Conservation (phyloP, 257 asterid genomes). For the Rhazya stricta region DNA sequence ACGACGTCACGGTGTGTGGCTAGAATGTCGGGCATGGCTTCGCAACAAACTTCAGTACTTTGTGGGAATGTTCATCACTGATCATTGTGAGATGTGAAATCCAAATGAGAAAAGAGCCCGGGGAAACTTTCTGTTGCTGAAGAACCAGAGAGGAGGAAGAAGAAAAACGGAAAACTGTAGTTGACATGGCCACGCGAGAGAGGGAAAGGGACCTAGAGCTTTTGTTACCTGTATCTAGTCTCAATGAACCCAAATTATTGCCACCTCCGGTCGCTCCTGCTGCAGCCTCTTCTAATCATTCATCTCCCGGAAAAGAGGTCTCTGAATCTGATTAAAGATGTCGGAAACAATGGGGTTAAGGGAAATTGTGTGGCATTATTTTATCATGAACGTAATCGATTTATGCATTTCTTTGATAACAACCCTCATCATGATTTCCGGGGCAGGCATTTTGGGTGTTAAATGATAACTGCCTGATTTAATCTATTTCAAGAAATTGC, state of each 20-base stretch:
- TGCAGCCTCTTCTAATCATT: constrained; percentile 11
- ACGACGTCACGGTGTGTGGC: background rate
- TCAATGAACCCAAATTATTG: constrained; percentile 10
- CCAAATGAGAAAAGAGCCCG: background rate
- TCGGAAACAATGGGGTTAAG: background rate
- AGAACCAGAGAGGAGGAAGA: background rate
- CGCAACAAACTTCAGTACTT: background rate
- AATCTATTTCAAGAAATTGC: background rate
- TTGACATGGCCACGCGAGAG: background rate
- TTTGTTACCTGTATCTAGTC: constrained; percentile 17
- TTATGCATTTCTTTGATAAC: background rate
- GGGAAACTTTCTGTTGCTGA: background rate
- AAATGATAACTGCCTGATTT: background rate
- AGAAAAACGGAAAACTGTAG: too few relatives aligned
- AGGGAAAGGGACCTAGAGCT: constrained; percentile 23
- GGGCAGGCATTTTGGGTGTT: background rate
- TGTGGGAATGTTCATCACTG: background rate
- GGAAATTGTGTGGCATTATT: background rate
- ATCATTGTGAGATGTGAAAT: background rate
- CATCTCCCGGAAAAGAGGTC: constrained; percentile 22
- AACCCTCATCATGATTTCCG: background rate
- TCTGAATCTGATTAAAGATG: background rate
- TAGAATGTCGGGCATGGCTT: background rate
- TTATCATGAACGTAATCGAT: background rate
- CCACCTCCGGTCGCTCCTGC: constrained; percentile 8